Conservation (phyloP, 208 protist species). For the Novymonas esmeraldas region DNA sequence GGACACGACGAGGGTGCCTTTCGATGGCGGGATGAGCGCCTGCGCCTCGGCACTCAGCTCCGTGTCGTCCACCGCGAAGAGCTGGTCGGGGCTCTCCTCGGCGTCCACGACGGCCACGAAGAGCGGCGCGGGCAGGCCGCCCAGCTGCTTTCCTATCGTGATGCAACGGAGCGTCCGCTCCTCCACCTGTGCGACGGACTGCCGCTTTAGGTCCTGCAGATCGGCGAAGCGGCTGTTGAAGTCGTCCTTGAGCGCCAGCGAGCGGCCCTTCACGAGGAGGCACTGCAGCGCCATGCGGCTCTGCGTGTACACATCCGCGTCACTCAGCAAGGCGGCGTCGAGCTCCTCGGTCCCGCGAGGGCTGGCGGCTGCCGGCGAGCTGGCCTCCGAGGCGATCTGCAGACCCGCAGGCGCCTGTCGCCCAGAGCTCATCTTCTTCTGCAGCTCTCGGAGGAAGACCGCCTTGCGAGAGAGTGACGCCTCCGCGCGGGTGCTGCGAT, state of each 20-base stretch:
- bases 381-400: conserved; percentile 1
- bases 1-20: conserved; percentile 23
- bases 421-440: conserved; percentile 34
- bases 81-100: conserved; percentile 63
- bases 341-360: conserved; percentile 7
- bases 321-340: conserved; percentile 42
- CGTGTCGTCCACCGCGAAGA: conserved; percentile 79
- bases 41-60: conserved; percentile 72
- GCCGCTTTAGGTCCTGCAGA: conserved; percentile 63
- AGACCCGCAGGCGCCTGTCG: conserved; percentile 6
- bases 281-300: conserved; percentile 70
- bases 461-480: conserved; percentile 69
- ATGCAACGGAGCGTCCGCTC: conserved; percentile 81
- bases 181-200: conserved; percentile 55
- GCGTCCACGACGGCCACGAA: conserved; percentile 53
- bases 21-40: conserved; percentile 49
- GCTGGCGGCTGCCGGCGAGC: not conserved
- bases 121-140: conserved; percentile 35
- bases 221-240: conserved; percentile 74
- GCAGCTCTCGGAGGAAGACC: conserved; percentile 72
- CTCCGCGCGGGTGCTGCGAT: conserved; percentile 33
- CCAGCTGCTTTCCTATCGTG: conserved; percentile 80
- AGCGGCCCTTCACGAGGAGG: conserved; percentile 53
- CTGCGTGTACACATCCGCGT: conserved; percentile 69
- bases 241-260: conserved; percentile 49